Evolutionary conservation across 257 asterid species (phyloP).

Genomic region (Ocimum tenuiflorum): DNA sequence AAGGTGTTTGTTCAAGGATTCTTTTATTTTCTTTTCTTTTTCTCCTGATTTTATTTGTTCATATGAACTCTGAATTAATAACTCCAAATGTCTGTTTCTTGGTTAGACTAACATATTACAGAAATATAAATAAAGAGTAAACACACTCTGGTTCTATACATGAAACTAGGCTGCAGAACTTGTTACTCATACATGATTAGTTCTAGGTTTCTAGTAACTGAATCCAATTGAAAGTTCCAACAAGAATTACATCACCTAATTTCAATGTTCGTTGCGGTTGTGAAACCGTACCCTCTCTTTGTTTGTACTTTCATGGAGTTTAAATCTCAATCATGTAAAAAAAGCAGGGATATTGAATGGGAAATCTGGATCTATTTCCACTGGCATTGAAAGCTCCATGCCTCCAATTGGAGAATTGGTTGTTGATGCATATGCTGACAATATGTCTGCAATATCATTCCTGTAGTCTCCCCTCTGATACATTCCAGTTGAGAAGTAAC

Average conservation of each 20-base stretch:
- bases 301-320: slow-evolving; percentile 8
- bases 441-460: slow-evolving; percentile 37
- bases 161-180: slow-evolving; percentile 15
- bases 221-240: too few relatives aligned
- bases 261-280: slow-evolving; percentile 6
- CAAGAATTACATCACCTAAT: slow-evolving; percentile 12
- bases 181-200: slow-evolving; percentile 10
- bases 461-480: slow-evolving; percentile 21
- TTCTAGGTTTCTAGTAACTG: slow-evolving; percentile 12
- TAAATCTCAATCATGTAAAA: slow-evolving; percentile 31
- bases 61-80: neutral
- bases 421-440: slow-evolving; percentile 62
- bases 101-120: slow-evolving; percentile 1
- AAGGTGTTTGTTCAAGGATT: neutral
- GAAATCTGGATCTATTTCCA: slow-evolving; percentile 45
- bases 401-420: slow-evolving; percentile 66
- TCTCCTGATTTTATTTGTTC: neutral
- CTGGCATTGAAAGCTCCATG: slow-evolving; percentile 44
- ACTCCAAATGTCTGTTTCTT: slow-evolving; percentile 3
- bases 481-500: slow-evolving; percentile 26
- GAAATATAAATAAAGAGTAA: neutral
- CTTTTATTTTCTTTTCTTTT: neutral
- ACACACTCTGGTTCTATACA: slow-evolving; percentile 13
- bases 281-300: slow-evolving; percentile 6
- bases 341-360: slow-evolving; percentile 29